Evolutionary conservation across 176 grass and related monocot species (phyloP).

Genomic region (Chrysopogon serrulatus): DNA sequence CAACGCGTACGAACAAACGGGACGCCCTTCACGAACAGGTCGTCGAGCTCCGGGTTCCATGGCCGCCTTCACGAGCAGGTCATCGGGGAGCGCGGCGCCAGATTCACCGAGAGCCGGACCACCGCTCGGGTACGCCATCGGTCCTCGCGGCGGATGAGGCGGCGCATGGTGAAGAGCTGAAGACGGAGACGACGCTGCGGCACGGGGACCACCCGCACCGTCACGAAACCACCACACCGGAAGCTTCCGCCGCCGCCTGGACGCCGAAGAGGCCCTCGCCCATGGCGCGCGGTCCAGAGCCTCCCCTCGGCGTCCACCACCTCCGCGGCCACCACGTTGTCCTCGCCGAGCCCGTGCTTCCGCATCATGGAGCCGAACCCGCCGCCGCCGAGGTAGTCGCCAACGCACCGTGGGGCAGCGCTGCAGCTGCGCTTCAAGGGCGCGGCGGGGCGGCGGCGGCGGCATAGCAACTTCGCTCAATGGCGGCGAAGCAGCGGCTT

Average conservation of each 20-base stretch:
- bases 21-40: no score
- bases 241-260: constrained; percentile 68
- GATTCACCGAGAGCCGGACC: constrained; percentile 33
- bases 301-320: no score
- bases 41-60: constrained; percentile 22
- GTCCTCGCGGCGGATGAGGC: neutral
- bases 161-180: constrained; percentile 32
- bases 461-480: no score
- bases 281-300: constrained; percentile 36
- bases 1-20: no score
- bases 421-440: no score
- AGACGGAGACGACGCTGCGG: constrained; percentile 33
- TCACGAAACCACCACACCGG: constrained; percentile 64
- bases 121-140: neutral
- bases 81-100: constrained; percentile 49
- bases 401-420: constrained; percentile 52
- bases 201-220: constrained; percentile 46
- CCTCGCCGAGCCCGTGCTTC: no score
- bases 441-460: no score
- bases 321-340: no score
- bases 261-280: constrained; percentile 63
- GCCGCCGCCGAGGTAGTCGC: constrained; percentile 62
- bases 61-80: constrained; percentile 38
- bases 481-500: no score
- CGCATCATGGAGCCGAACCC: no score